A percentile compares a stretch with the other conserved stretches of the same genome.
Evolutionary conservation across 306 rosid genomes (phyloP).

Genomic region (Ochetophila trinervis): DNA sequence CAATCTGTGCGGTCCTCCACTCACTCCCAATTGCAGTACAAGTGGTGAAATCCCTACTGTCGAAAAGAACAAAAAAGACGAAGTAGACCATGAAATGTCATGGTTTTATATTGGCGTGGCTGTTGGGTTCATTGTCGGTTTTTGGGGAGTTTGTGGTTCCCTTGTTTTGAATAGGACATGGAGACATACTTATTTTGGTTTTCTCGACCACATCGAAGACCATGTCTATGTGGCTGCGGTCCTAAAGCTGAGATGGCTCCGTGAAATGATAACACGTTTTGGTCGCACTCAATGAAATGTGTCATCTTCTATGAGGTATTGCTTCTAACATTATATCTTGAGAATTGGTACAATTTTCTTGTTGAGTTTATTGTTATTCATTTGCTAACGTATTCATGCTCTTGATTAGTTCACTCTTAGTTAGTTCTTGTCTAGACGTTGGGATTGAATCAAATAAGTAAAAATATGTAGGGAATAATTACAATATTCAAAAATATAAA

Average conservation of each 20-base stretch:
- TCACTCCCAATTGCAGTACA: background rate
- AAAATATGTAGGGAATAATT: no score
- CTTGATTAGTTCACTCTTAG: no score
- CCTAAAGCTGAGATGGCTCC: background rate
- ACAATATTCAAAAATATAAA: no score
- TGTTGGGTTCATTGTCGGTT: background rate
- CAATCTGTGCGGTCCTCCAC: constrained; percentile 6
- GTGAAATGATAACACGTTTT: background rate
- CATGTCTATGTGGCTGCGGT: background rate
- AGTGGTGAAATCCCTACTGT: background rate
- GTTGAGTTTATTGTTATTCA: no score
- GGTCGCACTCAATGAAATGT: no score
- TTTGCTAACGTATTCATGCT: no score
- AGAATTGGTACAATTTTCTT: no score
- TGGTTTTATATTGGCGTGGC: constrained; percentile 1
- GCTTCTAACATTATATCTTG: no score
- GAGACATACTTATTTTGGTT: background rate
- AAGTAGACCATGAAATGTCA: background rate
- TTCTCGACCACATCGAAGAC: background rate
- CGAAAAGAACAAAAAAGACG: background rate
- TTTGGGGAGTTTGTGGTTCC: background rate
- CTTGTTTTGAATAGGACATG: background rate
- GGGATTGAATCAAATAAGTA: no score
- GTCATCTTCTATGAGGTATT: no score
- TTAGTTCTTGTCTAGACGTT: no score